A percentile compares a stretch with the other conserved stretches of the same genome.
phyloP scores from a whole-genome alignment of 1,139 yeast genomes.

The Arxiozyma telluris region DNA sequence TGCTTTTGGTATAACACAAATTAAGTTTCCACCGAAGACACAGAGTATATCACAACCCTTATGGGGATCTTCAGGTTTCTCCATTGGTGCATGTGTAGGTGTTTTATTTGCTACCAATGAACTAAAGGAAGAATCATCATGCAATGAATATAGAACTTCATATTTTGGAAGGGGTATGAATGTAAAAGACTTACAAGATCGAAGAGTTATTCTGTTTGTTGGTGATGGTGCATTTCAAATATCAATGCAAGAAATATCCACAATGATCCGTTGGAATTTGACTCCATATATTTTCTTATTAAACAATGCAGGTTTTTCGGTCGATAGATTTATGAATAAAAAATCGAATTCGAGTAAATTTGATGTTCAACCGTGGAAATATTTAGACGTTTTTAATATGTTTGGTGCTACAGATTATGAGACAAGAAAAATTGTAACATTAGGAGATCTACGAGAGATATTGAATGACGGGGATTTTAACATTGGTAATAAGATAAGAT shows the following conservation, averaged over 20 bases:
- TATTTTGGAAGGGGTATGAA: conserved; percentile 15
- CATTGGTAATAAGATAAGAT: conserved; percentile 53
- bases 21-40: conserved; percentile 45
- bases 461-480: conserved; percentile 42
- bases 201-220: conserved; percentile 47
- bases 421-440: conserved; percentile 44
- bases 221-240: conserved; percentile 92
- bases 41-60: conserved; percentile 55
- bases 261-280: conserved; percentile 50
- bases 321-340: conserved; percentile 70
- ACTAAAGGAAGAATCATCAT: conserved; percentile 68
- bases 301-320: conserved; percentile 81
- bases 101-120: conserved; percentile 66
- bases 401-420: conserved; percentile 64
- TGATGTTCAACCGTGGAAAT: conserved; percentile 78
- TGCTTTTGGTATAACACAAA: conserved; percentile 60
- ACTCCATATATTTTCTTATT: conserved; percentile 59
- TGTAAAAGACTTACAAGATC: conserved; percentile 28
- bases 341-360: conserved; percentile 64
- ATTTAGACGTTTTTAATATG: conserved; percentile 51
- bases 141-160: conserved; percentile 73
- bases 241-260: conserved; percentile 75
- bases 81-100: conserved; percentile 78
- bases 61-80: conserved; percentile 80
- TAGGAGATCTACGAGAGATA: conserved; percentile 42